Percentiles rank a stretch among this genome's conserved stretches.
Conservation (phyloP, 2,329 filamentous ascomycete species). For the Leptosphaerulina australis region DNA sequence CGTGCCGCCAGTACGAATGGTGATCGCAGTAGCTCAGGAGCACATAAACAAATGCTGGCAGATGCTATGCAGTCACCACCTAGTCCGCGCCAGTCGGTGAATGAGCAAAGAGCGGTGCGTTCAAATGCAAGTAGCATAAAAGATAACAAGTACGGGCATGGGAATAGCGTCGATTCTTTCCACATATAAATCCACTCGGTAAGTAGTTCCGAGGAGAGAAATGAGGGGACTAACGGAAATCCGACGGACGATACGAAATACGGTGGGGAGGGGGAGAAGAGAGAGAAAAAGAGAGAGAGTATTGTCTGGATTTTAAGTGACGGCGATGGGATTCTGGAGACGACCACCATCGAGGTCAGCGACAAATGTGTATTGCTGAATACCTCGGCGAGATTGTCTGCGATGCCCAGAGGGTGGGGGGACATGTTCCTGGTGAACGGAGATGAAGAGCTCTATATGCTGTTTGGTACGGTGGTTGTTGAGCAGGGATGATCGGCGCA, state of each 20-base stretch:
- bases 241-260: conserved; percentile 3
- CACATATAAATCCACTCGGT: conserved; percentile 10
- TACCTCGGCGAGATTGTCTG: background rate
- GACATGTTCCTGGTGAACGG: background rate
- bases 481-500: conserved; percentile 4
- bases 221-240: background rate
- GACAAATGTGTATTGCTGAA: background rate
- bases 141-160: background rate
- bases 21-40: conserved; percentile 3
- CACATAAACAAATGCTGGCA: conserved; percentile 5
- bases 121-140: conserved; percentile 1
- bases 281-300: background rate
- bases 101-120: background rate
- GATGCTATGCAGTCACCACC: conserved; percentile 8
- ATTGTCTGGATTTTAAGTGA: background rate
- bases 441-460: background rate
- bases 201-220: conserved; percentile 1
- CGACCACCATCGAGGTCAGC: conserved; percentile 5
- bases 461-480: conserved; percentile 1
- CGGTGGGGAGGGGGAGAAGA: conserved; percentile 2
- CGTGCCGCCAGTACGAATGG: conserved; percentile 3
- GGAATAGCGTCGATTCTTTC: conserved; percentile 11
- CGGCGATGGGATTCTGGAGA: conserved; percentile 8
- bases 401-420: conserved; percentile 2
- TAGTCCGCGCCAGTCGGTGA: background rate